phyloP scores from a whole-genome alignment of 2,329 filamentous ascomycete species.

The Tolypocladium cylindrosporum region DNA sequence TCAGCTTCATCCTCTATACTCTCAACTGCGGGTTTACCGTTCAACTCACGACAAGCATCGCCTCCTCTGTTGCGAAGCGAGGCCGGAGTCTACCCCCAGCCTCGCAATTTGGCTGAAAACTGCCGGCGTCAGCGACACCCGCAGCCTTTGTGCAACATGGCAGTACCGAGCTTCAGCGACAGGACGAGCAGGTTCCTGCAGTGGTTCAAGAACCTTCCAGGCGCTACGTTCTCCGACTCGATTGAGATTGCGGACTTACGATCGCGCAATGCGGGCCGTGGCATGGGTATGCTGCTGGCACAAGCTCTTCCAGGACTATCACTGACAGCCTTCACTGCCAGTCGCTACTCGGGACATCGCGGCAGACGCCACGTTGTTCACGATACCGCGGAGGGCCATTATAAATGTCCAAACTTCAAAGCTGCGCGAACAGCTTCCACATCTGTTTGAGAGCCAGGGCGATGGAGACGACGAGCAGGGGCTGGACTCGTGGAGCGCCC shows the following conservation, averaged over 20 bases:
- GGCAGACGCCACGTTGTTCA: constrained; percentile 70
- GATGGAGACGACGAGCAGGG: constrained; percentile 24
- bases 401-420: constrained; percentile 65
- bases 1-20: neutral
- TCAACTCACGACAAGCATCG: neutral
- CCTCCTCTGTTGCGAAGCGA: neutral
- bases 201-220: constrained; percentile 44
- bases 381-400: constrained; percentile 61
- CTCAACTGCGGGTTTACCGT: neutral
- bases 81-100: neutral
- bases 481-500: constrained; percentile 43
- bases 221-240: constrained; percentile 41
- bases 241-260: constrained; percentile 44
- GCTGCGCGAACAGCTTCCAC: constrained; percentile 46
- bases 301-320: neutral
- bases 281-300: constrained; percentile 34
- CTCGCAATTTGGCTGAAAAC: neutral
- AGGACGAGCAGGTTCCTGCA: constrained; percentile 35
- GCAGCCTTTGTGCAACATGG: constrained; percentile 2
- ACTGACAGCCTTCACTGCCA: constrained; percentile 22
- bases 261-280: constrained; percentile 39
- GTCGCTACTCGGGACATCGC: constrained; percentile 62
- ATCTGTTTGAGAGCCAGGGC: constrained; percentile 35
- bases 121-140: neutral
- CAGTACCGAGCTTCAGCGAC: constrained; percentile 25